phyloP scores from a whole-genome alignment of 169 alveolate genomes.

The Eimeria brunetti region DNA sequence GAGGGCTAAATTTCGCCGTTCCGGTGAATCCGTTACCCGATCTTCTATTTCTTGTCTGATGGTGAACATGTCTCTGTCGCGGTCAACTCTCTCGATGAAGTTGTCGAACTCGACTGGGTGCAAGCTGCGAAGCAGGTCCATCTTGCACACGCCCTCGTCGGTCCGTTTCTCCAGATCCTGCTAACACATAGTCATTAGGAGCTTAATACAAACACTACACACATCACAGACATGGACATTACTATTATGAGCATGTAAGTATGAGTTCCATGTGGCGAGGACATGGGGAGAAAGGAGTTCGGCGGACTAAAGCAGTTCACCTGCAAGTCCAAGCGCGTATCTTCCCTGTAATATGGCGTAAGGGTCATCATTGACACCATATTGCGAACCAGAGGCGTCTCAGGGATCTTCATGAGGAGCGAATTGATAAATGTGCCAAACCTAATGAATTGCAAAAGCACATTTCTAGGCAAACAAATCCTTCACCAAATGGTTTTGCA shows the following conservation, averaged over 20 bases:
- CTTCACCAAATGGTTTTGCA: not conserved
- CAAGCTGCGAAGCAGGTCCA: slow-evolving; percentile 76
- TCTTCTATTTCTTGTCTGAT: slow-evolving; percentile 73
- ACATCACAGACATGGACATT: not conserved
- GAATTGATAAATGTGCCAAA: slow-evolving; percentile 62
- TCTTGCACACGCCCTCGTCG: slow-evolving; percentile 80
- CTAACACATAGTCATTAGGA: not conserved
- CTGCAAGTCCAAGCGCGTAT: slow-evolving; percentile 70
- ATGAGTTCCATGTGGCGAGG: not conserved
- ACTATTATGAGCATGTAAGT: not conserved
- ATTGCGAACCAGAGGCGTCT: slow-evolving; percentile 62
- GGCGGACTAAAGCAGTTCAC: not conserved
- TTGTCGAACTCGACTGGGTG: slow-evolving; percentile 73
- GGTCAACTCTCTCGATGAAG: slow-evolving; percentile 77
- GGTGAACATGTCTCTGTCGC: slow-evolving; percentile 77
- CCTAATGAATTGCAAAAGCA: not conserved
- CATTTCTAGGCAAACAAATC: not conserved
- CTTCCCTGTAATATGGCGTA: slow-evolving; percentile 78
- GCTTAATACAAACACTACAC: no score
- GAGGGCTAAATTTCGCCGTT: slow-evolving; percentile 55
- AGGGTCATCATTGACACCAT: slow-evolving; percentile 77
- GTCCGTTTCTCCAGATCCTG: slow-evolving; percentile 76
- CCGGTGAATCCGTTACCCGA: slow-evolving; percentile 75
- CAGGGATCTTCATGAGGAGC: slow-evolving; percentile 78
- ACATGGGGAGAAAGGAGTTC: not conserved